Base-by-base conservation (phyloP, 441 rosid genomes). In the Sinapis alba region DNA sequence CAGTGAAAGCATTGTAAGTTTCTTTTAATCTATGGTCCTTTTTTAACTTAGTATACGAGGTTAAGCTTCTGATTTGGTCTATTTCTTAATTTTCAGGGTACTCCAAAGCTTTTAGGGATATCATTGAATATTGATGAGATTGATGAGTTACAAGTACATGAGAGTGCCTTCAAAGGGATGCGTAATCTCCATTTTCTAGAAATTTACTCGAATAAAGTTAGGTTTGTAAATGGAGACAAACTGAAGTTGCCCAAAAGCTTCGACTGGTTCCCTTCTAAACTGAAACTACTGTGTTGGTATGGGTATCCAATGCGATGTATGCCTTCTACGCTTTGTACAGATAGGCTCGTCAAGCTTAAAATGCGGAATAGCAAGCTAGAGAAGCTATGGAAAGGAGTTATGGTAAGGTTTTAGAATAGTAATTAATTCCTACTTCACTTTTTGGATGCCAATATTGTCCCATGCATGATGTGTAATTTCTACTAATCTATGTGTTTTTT, bases 201-300 rank as follows among this genome's bases (percentile, higher is more conserved):
- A 45, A 45, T 45, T 6, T n/a, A n/a, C n/a, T n/a, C n/a, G n/a
- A n/a, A n/a, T n/a, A n/a, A n/a, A n/a, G n/a, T n/a, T n/a, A n/a
- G n/a, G n/a, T n/a, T n/a, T n/a, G n/a, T n/a, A n/a, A n/a, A n/a
- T n/a, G n/a, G n/a, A n/a, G n/a, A n/a, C n/a, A n/a, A n/a, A n/a
- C n/a, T n/a, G n/a, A n/a, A n/a, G n/a, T n/a, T n/a, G n/a, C 20
- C 53, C 8, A 7, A 45, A 45, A n/a, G 2, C 53, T 45, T 15
- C 20, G 53, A 45, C 53, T 57, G 23, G 53, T 47, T 81, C 0
- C 16, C 75, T 7, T 20, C 8, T 6, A 57, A 56, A 23, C 15
- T 85, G 4, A 18, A 69, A 16, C 36, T 43, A 27, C 59, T 79
- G 1, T n/a, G 7, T 2, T 78, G 79, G 84, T 1, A 26, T 0